These are phyloP conservation scores for Picochlorum sp. DNA, from an alignment of 139 green algal species.

Conservation along the genomic window DNA sequence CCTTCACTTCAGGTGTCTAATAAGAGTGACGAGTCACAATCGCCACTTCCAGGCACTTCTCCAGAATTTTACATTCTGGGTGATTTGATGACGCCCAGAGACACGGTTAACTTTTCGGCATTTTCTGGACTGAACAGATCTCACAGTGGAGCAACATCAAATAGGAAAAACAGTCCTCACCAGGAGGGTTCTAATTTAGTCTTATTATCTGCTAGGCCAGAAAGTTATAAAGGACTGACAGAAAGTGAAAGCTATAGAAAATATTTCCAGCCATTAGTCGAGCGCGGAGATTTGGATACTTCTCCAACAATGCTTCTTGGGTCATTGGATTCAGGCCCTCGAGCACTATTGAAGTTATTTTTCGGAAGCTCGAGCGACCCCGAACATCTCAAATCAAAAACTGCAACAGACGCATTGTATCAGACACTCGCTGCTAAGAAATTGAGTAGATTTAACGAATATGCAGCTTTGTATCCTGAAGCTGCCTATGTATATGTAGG, in stretches of 20 bases:
- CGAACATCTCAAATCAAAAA: background rate
- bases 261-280: constrained; percentile 45
- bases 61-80: background rate
- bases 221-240: constrained; percentile 42
- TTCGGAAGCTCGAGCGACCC: background rate
- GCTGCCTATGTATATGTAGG: constrained; percentile 48
- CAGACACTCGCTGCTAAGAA: constrained; percentile 41
- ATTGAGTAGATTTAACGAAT: constrained; percentile 40
- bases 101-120: background rate
- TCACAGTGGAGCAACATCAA: background rate
- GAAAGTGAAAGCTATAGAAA: constrained; percentile 32
- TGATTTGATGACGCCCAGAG: constrained; percentile 1
- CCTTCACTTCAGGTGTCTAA: background rate
- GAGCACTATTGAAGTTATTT: constrained; percentile 17
- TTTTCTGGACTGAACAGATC: background rate
- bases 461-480: constrained; percentile 48
- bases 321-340: constrained; percentile 29
- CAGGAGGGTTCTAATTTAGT: constrained; percentile 43
- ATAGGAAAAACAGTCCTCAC: constrained; percentile 4
- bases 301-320: constrained; percentile 49
- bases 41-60: background rate
- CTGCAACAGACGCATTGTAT: constrained; percentile 21
- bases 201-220: constrained; percentile 48
- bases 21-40: background rate
- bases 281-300: constrained; percentile 30